Percentiles rank a stretch among this genome's conserved stretches.
Conservation (phyloP, 345 rosid genomes). For the Noccaea caerulescens region DNA sequence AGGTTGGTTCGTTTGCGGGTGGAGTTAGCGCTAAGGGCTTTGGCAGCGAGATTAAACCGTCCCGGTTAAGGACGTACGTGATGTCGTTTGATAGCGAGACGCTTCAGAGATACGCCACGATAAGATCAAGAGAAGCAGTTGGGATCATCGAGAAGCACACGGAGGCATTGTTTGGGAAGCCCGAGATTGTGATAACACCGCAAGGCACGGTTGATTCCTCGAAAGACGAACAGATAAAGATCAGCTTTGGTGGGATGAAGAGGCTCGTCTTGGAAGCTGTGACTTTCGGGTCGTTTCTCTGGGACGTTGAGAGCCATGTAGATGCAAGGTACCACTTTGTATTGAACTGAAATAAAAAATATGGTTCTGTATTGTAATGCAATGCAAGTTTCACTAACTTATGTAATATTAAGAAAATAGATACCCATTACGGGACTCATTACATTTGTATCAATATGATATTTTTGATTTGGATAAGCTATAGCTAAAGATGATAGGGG, state of each 20-base stretch:
- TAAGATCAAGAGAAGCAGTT: slow-evolving; percentile 92
- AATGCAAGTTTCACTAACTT: slow-evolving; percentile 33
- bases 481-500: slow-evolving; percentile 25
- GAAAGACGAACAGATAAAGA: slow-evolving; percentile 68
- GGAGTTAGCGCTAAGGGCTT: slow-evolving; percentile 63
- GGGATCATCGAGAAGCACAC: slow-evolving; percentile 95
- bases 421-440: slow-evolving; percentile 31
- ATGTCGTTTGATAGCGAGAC: slow-evolving; percentile 95
- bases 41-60: slow-evolving; percentile 62
- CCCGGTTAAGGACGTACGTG: slow-evolving; percentile 75
- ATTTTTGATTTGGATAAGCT: slow-evolving; percentile 21
- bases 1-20: slow-evolving; percentile 61
- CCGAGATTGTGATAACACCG: slow-evolving; percentile 73
- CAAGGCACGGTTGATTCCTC: slow-evolving; percentile 76
- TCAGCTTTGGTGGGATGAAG: slow-evolving; percentile 87
- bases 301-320: slow-evolving; percentile 96
- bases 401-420: slow-evolving; percentile 38
- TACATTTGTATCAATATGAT: slow-evolving; percentile 25
- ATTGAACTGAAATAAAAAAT: slow-evolving; percentile 50
- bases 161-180: slow-evolving; percentile 91
- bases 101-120: slow-evolving; percentile 88
- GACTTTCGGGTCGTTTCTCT: slow-evolving; percentile 93
- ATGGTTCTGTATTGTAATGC: slow-evolving; percentile 10
- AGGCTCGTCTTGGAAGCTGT: slow-evolving; percentile 96
- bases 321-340: slow-evolving; percentile 95